A percentile compares a stretch with the other conserved stretches of the same genome.
Conservation (phyloP, 2,329 filamentous ascomycete species). For the Cladosporium phlei region DNA sequence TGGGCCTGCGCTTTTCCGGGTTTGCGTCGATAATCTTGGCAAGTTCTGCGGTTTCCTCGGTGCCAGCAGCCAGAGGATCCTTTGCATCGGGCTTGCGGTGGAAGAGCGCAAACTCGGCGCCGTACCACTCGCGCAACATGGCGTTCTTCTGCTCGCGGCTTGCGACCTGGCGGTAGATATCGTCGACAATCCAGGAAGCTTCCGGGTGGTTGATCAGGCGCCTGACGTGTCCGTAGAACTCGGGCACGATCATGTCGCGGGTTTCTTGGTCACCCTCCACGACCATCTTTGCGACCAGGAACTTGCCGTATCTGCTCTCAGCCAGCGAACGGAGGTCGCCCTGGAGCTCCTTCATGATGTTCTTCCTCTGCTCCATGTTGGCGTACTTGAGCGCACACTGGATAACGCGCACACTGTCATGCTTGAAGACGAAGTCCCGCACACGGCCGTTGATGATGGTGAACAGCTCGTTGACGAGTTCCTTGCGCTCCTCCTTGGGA, state of each 20-base stretch:
- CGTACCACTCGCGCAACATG: conserved; percentile 92
- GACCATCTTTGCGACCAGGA: conserved; percentile 90
- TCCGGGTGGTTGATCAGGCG: conserved; percentile 94
- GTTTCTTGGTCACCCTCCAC: conserved; percentile 87
- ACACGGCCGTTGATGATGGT: conserved; percentile 84
- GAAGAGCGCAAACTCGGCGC: conserved; percentile 83
- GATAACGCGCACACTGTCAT: conserved; percentile 92
- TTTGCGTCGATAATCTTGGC: conserved; percentile 67
- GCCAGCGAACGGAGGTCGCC: conserved; percentile 79
- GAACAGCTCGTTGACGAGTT: conserved; percentile 84
- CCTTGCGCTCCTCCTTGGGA: conserved; percentile 78
- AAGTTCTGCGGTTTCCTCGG: conserved; percentile 57
- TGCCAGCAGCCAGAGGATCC: not conserved
- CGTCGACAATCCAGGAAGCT: conserved; percentile 95
- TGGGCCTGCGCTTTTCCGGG: conserved; percentile 79
- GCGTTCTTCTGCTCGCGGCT: conserved; percentile 79
- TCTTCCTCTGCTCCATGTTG: conserved; percentile 73
- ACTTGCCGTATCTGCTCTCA: conserved; percentile 96
- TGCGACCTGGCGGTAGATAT: conserved; percentile 86
- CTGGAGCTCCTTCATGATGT: conserved; percentile 81
- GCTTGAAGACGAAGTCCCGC: conserved; percentile 96
- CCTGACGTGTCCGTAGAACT: conserved; percentile 91
- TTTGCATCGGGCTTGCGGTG: conserved; percentile 54
- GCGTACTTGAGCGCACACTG: conserved; percentile 97
- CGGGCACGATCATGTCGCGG: conserved; percentile 80